These are phyloP conservation scores for Mortierella sp. DNA, from an alignment of 371 early-diverging fungal genomes.

Conservation along the genomic window DNA sequence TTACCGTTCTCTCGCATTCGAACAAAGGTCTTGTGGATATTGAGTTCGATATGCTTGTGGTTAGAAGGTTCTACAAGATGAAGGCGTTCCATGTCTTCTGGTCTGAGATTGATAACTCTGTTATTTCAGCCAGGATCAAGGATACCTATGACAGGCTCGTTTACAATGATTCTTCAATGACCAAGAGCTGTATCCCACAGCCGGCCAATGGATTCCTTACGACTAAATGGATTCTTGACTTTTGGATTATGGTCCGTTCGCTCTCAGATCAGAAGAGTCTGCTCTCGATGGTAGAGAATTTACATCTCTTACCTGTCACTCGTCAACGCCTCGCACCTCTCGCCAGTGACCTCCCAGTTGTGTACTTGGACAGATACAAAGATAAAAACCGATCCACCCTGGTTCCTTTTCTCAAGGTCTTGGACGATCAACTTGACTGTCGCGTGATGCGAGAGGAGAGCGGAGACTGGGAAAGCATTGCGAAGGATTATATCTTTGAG, in stretches of 20 bases:
- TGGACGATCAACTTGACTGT: conserved; percentile 21
- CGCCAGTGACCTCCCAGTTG: background rate
- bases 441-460: conserved; percentile 5
- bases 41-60: background rate
- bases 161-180: background rate
- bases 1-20: conserved; percentile 13
- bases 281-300: background rate
- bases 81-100: conserved; percentile 5
- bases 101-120: background rate
- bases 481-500: conserved; percentile 13
- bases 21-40: conserved; percentile 23
- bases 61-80: background rate
- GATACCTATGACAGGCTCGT: background rate
- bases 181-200: conserved; percentile 5
- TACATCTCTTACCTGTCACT: conserved; percentile 22
- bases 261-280: background rate
- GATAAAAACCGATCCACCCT: background rate
- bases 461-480: background rate
- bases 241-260: conserved; percentile 19
- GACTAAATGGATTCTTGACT: conserved; percentile 20
- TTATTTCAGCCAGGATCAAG: background rate
- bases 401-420: background rate
- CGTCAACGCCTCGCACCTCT: conserved; percentile 19
- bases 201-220: conserved; percentile 13
- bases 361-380: background rate